Conservation (phyloP, 257 asterid genomes). For the Ehretia macrophylla region DNA sequence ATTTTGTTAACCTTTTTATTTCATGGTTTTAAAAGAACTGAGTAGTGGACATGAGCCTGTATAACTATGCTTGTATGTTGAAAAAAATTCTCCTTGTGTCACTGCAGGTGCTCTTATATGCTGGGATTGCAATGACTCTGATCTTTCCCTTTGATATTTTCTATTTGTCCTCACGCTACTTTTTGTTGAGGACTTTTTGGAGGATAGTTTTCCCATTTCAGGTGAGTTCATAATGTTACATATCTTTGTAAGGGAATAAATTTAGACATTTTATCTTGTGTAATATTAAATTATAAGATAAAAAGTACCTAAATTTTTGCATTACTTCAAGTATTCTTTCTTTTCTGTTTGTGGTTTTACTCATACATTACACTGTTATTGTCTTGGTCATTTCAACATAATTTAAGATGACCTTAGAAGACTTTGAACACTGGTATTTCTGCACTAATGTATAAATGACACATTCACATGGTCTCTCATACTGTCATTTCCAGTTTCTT, state of each 20-base stretch:
- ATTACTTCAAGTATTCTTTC: too few species aligned
- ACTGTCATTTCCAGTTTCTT: too few species aligned
- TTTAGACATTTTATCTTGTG: neutral
- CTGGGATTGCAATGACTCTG: slow-evolving; percentile 76
- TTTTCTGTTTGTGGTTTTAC: too few species aligned
- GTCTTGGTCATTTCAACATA: too few species aligned
- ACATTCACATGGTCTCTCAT: too few species aligned
- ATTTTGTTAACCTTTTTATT: too few species aligned
- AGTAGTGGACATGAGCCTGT: neutral
- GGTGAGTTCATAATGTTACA: slow-evolving; percentile 48
- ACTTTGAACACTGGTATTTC: too few species aligned
- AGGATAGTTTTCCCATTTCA: slow-evolving; percentile 81
- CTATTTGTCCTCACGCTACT: slow-evolving; percentile 85
- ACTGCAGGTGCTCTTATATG: slow-evolving; percentile 84
- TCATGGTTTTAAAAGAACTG: too few species aligned
- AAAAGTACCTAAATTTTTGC: neutral
- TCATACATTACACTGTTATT: too few species aligned
- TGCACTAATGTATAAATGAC: too few species aligned
- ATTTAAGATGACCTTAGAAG: too few species aligned
- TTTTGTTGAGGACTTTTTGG: slow-evolving; percentile 84
- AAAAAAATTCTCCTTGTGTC: slow-evolving; percentile 13
- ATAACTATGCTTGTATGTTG: slow-evolving; percentile 12
- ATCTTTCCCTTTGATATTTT: slow-evolving; percentile 93
- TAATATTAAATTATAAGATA: neutral
- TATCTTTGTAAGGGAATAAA: neutral